phyloP scores from a whole-genome alignment of 257 asterid species.

The Solanum bukasovii region DNA sequence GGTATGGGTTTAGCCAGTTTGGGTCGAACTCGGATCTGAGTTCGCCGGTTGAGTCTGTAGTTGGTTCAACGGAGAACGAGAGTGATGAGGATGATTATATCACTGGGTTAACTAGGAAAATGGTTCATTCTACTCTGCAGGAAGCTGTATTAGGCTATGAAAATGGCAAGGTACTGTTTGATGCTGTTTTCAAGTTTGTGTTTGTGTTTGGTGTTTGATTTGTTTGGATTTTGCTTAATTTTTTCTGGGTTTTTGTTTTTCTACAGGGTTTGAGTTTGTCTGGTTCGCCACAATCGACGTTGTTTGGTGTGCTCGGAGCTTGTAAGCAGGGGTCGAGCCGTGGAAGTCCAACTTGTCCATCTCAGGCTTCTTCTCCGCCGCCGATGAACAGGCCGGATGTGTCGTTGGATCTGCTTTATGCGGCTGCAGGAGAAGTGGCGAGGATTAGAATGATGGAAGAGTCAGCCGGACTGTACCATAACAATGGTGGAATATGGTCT shows the following conservation, averaged over 20 bases:
- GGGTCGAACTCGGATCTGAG: slow-evolving; percentile 41
- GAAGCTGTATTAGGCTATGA: background rate
- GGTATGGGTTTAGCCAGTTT: slow-evolving; percentile 6
- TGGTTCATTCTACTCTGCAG: slow-evolving; percentile 24
- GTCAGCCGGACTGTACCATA: background rate
- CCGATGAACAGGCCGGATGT: slow-evolving; percentile 3
- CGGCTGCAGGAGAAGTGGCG: slow-evolving; percentile 5
- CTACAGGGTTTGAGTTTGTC: slow-evolving; percentile 31
- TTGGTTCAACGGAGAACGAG: slow-evolving; percentile 50
- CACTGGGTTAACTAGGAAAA: slow-evolving; percentile 30
- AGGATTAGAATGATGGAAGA: slow-evolving; percentile 5
- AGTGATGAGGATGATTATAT: slow-evolving; percentile 68
- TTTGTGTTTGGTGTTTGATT: background rate
- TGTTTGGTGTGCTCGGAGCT: slow-evolving; percentile 9
- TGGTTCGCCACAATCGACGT: slow-evolving; percentile 75
- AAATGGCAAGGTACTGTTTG: slow-evolving; percentile 23
- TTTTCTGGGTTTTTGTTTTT: background rate
- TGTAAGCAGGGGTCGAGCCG: slow-evolving; percentile 35
- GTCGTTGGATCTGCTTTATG: slow-evolving; percentile 4
- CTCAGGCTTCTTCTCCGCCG: slow-evolving; percentile 38
- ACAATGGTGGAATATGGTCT: slow-evolving; percentile 1
- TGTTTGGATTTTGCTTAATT: too few species aligned
- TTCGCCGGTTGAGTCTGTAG: slow-evolving; percentile 55
- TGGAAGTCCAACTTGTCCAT: slow-evolving; percentile 28
- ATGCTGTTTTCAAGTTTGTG: too few species aligned